phyloP scores from a whole-genome alignment of 2,329 filamentous ascomycete species.

The Aspergillus fumigatiaffinis region DNA sequence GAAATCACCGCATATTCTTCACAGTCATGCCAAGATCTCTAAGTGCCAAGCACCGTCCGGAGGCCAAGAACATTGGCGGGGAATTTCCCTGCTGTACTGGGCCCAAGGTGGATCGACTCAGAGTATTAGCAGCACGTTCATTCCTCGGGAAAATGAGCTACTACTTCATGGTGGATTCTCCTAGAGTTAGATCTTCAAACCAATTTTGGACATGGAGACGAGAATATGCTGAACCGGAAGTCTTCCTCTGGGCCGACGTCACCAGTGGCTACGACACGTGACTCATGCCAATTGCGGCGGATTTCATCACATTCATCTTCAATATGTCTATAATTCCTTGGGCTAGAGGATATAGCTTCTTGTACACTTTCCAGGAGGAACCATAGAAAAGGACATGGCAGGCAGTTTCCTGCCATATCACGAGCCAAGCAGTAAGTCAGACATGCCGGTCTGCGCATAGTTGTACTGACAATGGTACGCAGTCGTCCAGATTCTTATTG shows the following conservation, averaged over 20 bases:
- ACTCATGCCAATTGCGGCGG: neutral
- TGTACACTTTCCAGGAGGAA: neutral
- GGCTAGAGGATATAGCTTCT: neutral
- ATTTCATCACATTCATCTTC: neutral
- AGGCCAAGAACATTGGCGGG: neutral
- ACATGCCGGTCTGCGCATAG: neutral
- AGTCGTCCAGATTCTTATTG: slow-evolving; percentile 40
- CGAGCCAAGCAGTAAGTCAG: slow-evolving; percentile 35
- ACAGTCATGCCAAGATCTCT: neutral
- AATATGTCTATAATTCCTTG: neutral
- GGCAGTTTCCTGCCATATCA: slow-evolving; percentile 37
- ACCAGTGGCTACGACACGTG: neutral
- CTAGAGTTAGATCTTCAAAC: neutral
- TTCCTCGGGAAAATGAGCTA: neutral
- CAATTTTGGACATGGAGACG: neutral
- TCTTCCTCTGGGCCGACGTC: neutral
- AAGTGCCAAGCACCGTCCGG: neutral
- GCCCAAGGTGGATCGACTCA: too few relatives aligned
- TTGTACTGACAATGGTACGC: slow-evolving; percentile 2
- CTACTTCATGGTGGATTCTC: neutral
- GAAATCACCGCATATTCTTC: neutral
- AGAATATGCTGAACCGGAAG: neutral
- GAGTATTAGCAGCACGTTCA: neutral
- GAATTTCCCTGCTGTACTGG: too few relatives aligned
- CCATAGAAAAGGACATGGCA: slow-evolving; percentile 3